phyloP scores from a whole-genome alignment of 495 filamentous ascomycete genomes.

The Penicillium crystallinum region DNA sequence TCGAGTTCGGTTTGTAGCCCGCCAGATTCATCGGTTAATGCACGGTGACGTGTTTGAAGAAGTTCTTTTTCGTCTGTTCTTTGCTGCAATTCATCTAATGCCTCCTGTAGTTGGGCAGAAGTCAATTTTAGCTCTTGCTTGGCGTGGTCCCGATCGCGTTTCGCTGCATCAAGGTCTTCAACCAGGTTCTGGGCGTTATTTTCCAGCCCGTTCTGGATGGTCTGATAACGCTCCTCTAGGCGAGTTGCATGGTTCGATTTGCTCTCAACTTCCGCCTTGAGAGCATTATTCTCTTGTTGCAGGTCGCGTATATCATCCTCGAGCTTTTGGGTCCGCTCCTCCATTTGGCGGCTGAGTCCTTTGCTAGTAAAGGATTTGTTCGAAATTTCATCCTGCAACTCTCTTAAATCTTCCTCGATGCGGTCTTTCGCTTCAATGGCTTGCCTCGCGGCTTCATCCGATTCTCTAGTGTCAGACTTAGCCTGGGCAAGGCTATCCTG shows the following conservation, averaged over 20 bases:
- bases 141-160: slow-evolving; percentile 33
- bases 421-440: slow-evolving; percentile 56
- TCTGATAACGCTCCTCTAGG: slow-evolving; percentile 39
- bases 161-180: slow-evolving; percentile 37
- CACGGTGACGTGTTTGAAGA: slow-evolving; percentile 62
- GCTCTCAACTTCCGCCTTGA: slow-evolving; percentile 47
- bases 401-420: slow-evolving; percentile 44
- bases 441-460: slow-evolving; percentile 54
- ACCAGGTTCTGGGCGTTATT: slow-evolving; percentile 38
- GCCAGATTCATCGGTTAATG: slow-evolving; percentile 62
- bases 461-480: slow-evolving; percentile 49
- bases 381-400: slow-evolving; percentile 71
- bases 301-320: slow-evolving; percentile 59
- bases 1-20: slow-evolving; percentile 59
- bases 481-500: slow-evolving; percentile 54
- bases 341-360: slow-evolving; percentile 68
- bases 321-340: slow-evolving; percentile 61
- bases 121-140: slow-evolving; percentile 36
- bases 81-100: slow-evolving; percentile 50
- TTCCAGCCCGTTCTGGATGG: slow-evolving; percentile 39
- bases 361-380: slow-evolving; percentile 75
- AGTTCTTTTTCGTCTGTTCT: slow-evolving; percentile 64
- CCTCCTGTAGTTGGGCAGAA: slow-evolving; percentile 45
- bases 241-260: slow-evolving; percentile 36
- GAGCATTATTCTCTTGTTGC: slow-evolving; percentile 50